Percentiles rank a stretch among this genome's conserved stretches.
Conservation (phyloP, 352 stramenopile species). For the Globisporangium spiculum region DNA sequence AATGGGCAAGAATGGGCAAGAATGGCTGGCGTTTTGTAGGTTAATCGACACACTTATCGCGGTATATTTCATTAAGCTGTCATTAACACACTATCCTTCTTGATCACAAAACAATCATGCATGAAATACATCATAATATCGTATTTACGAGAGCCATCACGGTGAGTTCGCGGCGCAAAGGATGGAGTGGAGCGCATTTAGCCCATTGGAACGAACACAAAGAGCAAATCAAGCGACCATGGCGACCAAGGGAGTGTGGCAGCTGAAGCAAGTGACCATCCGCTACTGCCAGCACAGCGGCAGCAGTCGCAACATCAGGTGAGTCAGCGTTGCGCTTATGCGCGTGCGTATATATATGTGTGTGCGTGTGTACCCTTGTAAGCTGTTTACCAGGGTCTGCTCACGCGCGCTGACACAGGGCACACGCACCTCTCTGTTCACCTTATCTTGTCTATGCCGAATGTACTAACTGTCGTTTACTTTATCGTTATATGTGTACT, state of each 20-base stretch:
- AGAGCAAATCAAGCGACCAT: conserved; percentile 26
- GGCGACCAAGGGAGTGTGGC: conserved; percentile 76
- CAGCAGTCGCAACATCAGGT: conserved; percentile 77
- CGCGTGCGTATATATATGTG: background rate
- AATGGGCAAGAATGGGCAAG: too few relatives aligned
- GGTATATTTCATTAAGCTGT: too few relatives aligned
- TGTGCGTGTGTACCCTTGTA: background rate
- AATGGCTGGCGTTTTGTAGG: too few relatives aligned
- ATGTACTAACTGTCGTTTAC: background rate
- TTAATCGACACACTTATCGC: too few relatives aligned
- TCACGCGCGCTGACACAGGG: background rate
- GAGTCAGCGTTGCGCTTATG: conserved; percentile 1
- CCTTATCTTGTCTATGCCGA: background rate
- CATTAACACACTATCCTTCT: too few relatives aligned
- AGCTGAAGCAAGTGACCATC: conserved; percentile 78
- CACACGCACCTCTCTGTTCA: background rate
- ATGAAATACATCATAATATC: too few relatives aligned
- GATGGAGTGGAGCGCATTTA: conserved; percentile 12
- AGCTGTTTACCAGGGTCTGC: background rate
- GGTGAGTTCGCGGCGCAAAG: background rate
- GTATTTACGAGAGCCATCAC: too few relatives aligned
- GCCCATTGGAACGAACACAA: background rate
- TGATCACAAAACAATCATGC: too few relatives aligned
- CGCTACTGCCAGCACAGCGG: conserved; percentile 77
- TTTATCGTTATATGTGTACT: background rate